Evolutionary conservation across 108 stramenopile species (phyloP), one percentile per base, ranked within the genome.

Genomic region (Nannochloropsis salina): DNA sequence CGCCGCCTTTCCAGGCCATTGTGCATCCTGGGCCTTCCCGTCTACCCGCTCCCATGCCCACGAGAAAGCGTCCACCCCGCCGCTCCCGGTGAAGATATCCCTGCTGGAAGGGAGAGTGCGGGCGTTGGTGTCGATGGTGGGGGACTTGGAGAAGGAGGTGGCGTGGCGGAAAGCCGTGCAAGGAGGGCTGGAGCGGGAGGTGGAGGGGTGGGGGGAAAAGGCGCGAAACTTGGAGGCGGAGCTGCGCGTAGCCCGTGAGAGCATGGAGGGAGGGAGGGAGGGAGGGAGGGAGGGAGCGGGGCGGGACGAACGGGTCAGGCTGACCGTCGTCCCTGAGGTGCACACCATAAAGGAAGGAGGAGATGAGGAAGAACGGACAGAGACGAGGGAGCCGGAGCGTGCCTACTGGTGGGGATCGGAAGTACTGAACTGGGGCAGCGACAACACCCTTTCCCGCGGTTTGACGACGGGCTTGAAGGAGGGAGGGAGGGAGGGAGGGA

Each of bases 111-210:
- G 61, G 20, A 15, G n/a, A n/a, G 20, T 74, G 3, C 61, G 61
- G 6, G 61, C 61, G 61, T n/a, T n/a, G 61, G 6, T 8, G 3
- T 74, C 61, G 4, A 15, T 74, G 61, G 8, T n/a, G 3, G 20
- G 61, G 61, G 61, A 74, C n/a, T n/a, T 15, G 61, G 61, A 74
- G 61, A n/a, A 74, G 61, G 61, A 74, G 61, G 20, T 74, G 61
- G n/a, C 15, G 61, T 74, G 61, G 61, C 15, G 15, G 61, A 15
- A n/a, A 6, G 61, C n/a, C 20, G 2, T n/a, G 61, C 61, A 74
- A n/a, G 20, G 3, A n/a, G 20, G n/a, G 61, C 61, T 74, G 61
- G 61, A 74, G 61, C 20, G 61, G 61, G n/a, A 74, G 61, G 61
- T 74, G 61, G 61, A 74, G 61, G 61, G 3, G 61, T 74, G 15